phyloP scores from a whole-genome alignment of 1,284 basidiomycete genomes.

The Caloboletus inedulis region DNA sequence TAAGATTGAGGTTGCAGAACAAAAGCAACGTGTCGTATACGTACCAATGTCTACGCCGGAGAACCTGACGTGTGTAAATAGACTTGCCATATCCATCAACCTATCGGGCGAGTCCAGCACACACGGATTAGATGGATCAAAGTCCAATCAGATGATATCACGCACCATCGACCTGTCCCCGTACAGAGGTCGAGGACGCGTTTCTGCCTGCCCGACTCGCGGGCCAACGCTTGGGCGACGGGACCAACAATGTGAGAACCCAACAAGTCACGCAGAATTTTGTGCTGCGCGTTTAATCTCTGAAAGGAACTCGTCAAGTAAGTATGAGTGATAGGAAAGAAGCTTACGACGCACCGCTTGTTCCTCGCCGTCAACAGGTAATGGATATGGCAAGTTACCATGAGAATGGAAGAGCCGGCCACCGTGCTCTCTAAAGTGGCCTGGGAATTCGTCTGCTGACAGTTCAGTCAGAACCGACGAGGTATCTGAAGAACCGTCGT shows the following conservation, averaged over 20 bases:
- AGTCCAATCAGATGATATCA: slow-evolving; percentile 15
- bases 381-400: slow-evolving; percentile 55
- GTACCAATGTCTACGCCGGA: slow-evolving; percentile 70
- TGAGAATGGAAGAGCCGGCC: slow-evolving; percentile 66
- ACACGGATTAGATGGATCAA: slow-evolving; percentile 24
- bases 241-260: slow-evolving; percentile 57
- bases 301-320: slow-evolving; percentile 26
- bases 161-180: slow-evolving; percentile 68
- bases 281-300: slow-evolving; percentile 52
- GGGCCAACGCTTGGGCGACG: slow-evolving; percentile 47
- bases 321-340: background rate
- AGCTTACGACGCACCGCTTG: slow-evolving; percentile 46
- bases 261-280: slow-evolving; percentile 44
- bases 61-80: slow-evolving; percentile 61
- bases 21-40: slow-evolving; percentile 20
- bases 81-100: slow-evolving; percentile 66
- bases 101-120: slow-evolving; percentile 36
- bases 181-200: slow-evolving; percentile 67
- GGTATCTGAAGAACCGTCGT: slow-evolving; percentile 39
- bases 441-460: slow-evolving; percentile 49
- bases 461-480: slow-evolving; percentile 43
- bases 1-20: slow-evolving; percentile 8
- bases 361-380: slow-evolving; percentile 65
- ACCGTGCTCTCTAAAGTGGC: slow-evolving; percentile 52
- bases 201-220: slow-evolving; percentile 37